Percentiles rank a stretch among this genome's conserved stretches.
phyloP scores from a whole-genome alignment of 345 rosid species.

The Eutrema japonicum region DNA sequence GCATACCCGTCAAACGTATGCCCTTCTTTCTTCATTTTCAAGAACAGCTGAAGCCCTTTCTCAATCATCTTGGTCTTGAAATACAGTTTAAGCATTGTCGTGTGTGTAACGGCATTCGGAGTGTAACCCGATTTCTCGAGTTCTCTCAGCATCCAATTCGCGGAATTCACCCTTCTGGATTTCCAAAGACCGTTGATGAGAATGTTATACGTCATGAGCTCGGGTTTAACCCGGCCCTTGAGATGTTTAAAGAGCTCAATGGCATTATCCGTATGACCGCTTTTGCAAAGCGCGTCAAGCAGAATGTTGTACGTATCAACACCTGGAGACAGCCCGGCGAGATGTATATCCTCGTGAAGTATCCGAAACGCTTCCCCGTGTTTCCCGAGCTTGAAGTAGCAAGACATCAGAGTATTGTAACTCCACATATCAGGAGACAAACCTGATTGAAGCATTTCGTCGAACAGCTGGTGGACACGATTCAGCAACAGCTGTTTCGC shows the following conservation, averaged over 20 bases:
- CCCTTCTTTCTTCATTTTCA: slow-evolving; percentile 61
- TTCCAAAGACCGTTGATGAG: slow-evolving; percentile 78
- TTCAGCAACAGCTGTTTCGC: slow-evolving; percentile 42
- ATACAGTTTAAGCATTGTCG: slow-evolving; percentile 68
- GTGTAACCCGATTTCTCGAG: slow-evolving; percentile 51
- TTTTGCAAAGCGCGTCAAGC: slow-evolving; percentile 80
- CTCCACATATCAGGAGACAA: slow-evolving; percentile 70
- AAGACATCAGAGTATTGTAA: slow-evolving; percentile 75
- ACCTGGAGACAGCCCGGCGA: slow-evolving; percentile 47
- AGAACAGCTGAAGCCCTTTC: slow-evolving; percentile 58
- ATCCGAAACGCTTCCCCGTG: slow-evolving; percentile 62
- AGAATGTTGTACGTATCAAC: slow-evolving; percentile 61
- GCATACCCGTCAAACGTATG: slow-evolving; percentile 77
- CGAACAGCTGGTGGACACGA: slow-evolving; percentile 60
- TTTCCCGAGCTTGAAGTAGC: slow-evolving; percentile 61
- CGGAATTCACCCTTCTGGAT: slow-evolving; percentile 52
- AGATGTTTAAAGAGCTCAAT: slow-evolving; percentile 55
- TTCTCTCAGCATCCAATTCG: slow-evolving; percentile 57
- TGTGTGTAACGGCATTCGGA: slow-evolving; percentile 71
- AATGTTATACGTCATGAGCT: slow-evolving; percentile 64
- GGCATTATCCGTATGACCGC: slow-evolving; percentile 56
- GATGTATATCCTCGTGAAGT: slow-evolving; percentile 47
- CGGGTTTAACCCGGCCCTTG: slow-evolving; percentile 53
- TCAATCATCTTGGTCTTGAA: slow-evolving; percentile 53
- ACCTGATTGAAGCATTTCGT: slow-evolving; percentile 68